A percentile compares a stretch with the other conserved stretches of the same genome.
Evolutionary conservation across 78 protist genomes (phyloP).

Genomic region (Dictyostelium intermedium): DNA sequence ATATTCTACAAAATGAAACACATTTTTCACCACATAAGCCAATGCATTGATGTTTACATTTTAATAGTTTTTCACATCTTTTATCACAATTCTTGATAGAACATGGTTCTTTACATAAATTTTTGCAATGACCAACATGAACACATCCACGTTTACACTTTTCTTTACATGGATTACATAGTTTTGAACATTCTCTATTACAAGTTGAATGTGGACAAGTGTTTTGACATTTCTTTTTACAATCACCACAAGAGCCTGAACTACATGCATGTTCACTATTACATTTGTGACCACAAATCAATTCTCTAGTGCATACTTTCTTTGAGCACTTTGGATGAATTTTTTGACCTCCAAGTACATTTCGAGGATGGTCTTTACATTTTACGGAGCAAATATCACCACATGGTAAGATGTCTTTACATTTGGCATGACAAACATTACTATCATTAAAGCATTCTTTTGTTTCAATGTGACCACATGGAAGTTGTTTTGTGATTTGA

Average conservation of each 20-base stretch:
- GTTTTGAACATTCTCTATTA: constrained; percentile 17
- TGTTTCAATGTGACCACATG: constrained; percentile 32
- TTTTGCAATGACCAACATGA: constrained; percentile 59
- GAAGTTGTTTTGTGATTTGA: not conserved
- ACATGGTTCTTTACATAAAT: constrained; percentile 71
- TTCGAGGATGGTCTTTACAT: constrained; percentile 28
- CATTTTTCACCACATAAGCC: constrained; percentile 83
- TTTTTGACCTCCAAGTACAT: not conserved
- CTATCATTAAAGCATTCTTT: not conserved
- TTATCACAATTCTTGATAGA: constrained; percentile 35
- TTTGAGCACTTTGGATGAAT: constrained; percentile 20
- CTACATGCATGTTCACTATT: not conserved
- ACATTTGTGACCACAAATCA: constrained; percentile 34
- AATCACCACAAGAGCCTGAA: not conserved
- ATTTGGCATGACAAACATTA: not conserved
- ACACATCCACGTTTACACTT: constrained; percentile 53
- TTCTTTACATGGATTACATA: constrained; percentile 70
- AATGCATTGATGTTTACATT: constrained; percentile 85
- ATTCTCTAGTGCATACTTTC: not conserved
- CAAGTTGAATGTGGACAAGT: constrained; percentile 46
- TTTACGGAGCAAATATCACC: constrained; percentile 60
- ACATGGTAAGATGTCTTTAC: constrained; percentile 35
- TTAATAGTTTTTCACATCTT: constrained; percentile 52
- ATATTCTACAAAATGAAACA: constrained; percentile 7
- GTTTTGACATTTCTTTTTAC: constrained; percentile 3